Evolutionary conservation across 768 basidiomycete species (phyloP), one percentile per base, ranked within the genome.

Genomic region (Cystoderma amianthinum): DNA sequence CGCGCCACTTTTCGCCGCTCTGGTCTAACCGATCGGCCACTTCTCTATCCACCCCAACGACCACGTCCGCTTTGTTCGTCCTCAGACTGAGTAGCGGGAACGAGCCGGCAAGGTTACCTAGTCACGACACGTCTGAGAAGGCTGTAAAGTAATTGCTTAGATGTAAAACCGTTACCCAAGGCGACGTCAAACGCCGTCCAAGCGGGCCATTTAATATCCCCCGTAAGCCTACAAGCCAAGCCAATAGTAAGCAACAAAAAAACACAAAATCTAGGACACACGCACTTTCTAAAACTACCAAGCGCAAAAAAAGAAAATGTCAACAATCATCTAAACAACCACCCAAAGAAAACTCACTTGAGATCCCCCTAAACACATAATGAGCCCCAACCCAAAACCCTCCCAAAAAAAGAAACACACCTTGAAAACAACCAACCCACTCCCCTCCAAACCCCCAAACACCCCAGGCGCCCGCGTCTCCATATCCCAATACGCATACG

Each of bases 11-110:
- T 53, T 77, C 74, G 4, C 68, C 81, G 35, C 67, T 72, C 21
- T 60, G 59, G 51, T 92, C 85, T 2, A 94, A 62, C 38, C 69
- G 64, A 45, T 85, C 82, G 1, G 78, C 89, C 1, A 79, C 62
- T 0, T 81, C 82, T 49, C 78, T 68, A 1, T 72, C 63, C 2
- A 99, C 69, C 0, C 91, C 95, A 18, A 89, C 90, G 4, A 82
- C 85, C 2, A 96, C 92, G 54, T 97, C 93, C 0, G 95, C 95
- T 60, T 99, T 99, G 68, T 85, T 90, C 1, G 95, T 98, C 13
- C 95, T 75, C 44, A 97, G 63, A 53, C 88, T 90, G 18, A 97
- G 63, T 5, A 96, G 56, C 0, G 86, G 84, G 63, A 95, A 87
- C 6, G 80, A 65, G 1, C 87, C 85, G 0, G 78, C 76, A 7